Conservation (phyloP, 2,329 filamentous ascomycete species). For the Aspergillus latus region DNA sequence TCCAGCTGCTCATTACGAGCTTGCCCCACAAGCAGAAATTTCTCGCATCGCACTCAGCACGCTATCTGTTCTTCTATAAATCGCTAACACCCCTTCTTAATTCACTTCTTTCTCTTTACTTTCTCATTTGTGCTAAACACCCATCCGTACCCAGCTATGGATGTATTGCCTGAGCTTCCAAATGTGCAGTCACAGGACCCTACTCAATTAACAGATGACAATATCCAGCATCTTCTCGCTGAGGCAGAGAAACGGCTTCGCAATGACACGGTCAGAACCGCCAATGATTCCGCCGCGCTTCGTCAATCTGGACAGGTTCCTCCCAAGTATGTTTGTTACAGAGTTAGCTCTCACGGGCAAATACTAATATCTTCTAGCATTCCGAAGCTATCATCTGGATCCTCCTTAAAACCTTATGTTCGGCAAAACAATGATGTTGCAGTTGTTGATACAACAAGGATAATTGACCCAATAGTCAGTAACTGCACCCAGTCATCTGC, state of each 20-base stretch:
- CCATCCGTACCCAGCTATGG: background rate
- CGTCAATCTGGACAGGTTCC: background rate
- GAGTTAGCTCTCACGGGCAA: too few relatives aligned
- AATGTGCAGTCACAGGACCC: slow-evolving; percentile 4
- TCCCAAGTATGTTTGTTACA: slow-evolving; percentile 3
- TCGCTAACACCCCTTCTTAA: background rate
- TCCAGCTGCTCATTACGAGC: background rate
- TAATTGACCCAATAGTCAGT: slow-evolving; percentile 51
- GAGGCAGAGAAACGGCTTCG: slow-evolving; percentile 62
- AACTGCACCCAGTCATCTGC: slow-evolving; percentile 21
- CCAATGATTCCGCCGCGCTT: background rate
- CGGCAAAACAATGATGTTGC: slow-evolving; percentile 54
- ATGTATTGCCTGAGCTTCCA: background rate
- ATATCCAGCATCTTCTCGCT: slow-evolving; percentile 62
- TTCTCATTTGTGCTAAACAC: background rate
- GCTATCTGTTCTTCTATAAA: slow-evolving; percentile 7
- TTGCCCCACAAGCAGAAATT: slow-evolving; percentile 10
- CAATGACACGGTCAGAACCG: slow-evolving; percentile 15
- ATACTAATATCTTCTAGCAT: slow-evolving; percentile 38
- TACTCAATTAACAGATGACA: slow-evolving; percentile 60
- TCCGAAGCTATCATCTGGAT: slow-evolving; percentile 51
- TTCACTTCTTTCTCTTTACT: background rate
- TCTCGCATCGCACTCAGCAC: background rate
- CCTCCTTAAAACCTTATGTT: slow-evolving; percentile 56
- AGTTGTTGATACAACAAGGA: slow-evolving; percentile 52